Evolutionary conservation across 2,329 filamentous ascomycete species (phyloP).

Genomic region (Coleophoma eucalyptorum): DNA sequence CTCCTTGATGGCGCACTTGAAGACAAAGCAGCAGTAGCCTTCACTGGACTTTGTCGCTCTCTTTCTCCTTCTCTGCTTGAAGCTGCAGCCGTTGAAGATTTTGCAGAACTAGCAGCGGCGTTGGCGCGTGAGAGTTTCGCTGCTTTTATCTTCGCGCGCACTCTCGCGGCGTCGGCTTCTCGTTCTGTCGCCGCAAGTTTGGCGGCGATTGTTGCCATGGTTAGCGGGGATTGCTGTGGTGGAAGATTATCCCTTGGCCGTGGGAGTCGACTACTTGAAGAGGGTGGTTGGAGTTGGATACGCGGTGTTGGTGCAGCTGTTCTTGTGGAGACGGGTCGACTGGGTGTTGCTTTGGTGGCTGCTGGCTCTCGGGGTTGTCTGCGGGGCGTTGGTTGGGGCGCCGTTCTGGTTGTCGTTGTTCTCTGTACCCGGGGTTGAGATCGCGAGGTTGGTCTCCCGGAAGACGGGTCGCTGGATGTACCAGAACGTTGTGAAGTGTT

Average conservation of each 20-base stretch:
- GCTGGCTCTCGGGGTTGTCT: conserved; percentile 9
- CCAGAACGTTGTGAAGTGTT: too few relatives aligned
- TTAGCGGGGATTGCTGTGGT: conserved; percentile 51
- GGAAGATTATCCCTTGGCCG: conserved; percentile 20
- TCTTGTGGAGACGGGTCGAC: conserved; percentile 5
- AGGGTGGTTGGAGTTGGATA: conserved; percentile 14
- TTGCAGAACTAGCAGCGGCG: conserved; percentile 17
- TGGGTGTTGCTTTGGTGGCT: conserved; percentile 8
- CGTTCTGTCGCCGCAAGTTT: conserved; percentile 62
- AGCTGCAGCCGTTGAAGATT: conserved; percentile 24
- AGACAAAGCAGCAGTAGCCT: too few relatives aligned
- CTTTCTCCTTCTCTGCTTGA: conserved; percentile 4
- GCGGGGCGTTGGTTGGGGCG: conserved; percentile 16
- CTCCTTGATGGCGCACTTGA: too few relatives aligned
- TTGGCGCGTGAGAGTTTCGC: conserved; percentile 26
- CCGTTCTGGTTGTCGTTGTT: background rate
- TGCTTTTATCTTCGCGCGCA: conserved; percentile 58
- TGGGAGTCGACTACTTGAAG: conserved; percentile 16
- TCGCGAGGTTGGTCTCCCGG: too few relatives aligned
- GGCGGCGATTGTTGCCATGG: conserved; percentile 58
- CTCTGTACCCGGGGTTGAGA: too few relatives aligned
- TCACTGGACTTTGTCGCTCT: conserved; percentile 3
- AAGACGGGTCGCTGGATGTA: too few relatives aligned
- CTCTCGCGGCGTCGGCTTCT: conserved; percentile 59
- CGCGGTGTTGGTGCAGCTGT: conserved; percentile 11